Conservation (phyloP, 2,329 filamentous ascomycete genomes). For the Podosphaera aphanis region DNA sequence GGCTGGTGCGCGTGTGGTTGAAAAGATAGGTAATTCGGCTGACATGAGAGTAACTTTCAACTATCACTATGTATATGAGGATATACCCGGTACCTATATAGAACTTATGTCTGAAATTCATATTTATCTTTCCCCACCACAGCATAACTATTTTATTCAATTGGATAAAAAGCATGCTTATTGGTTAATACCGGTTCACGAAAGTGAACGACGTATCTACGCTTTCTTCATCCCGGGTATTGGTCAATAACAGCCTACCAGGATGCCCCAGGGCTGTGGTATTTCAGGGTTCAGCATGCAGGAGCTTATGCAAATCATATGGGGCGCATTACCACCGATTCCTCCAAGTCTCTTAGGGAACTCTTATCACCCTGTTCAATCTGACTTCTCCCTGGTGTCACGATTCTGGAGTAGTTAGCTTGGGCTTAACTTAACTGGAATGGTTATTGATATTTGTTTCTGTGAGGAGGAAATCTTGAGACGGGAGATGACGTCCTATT, state of each 20-base stretch:
- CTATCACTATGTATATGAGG: conserved; percentile 1
- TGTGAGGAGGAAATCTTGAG: no score
- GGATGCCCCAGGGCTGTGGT: conserved; percentile 1
- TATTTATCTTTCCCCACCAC: conserved; percentile 1
- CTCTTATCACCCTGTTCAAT: background rate
- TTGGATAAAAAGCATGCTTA: conserved; percentile 1
- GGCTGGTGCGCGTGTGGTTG: background rate
- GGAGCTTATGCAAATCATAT: conserved; percentile 1
- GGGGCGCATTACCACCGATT: background rate
- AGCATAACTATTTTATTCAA: conserved; percentile 1
- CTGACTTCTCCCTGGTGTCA: background rate
- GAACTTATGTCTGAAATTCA: conserved; percentile 1
- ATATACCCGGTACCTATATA: background rate
- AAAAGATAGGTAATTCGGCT: background rate
- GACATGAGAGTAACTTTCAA: conserved; percentile 2
- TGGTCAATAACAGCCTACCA: background rate
- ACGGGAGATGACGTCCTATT: no score
- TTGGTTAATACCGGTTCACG: background rate
- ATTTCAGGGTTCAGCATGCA: background rate
- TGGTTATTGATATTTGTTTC: no score
- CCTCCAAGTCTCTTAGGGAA: background rate
- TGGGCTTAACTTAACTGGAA: no score
- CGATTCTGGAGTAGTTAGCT: no score
- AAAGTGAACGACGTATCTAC: background rate
- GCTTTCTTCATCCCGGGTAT: conserved; percentile 1